phyloP scores from a whole-genome alignment of 2,329 filamentous ascomycete genomes.

The Nothomitra cinnamomea region DNA sequence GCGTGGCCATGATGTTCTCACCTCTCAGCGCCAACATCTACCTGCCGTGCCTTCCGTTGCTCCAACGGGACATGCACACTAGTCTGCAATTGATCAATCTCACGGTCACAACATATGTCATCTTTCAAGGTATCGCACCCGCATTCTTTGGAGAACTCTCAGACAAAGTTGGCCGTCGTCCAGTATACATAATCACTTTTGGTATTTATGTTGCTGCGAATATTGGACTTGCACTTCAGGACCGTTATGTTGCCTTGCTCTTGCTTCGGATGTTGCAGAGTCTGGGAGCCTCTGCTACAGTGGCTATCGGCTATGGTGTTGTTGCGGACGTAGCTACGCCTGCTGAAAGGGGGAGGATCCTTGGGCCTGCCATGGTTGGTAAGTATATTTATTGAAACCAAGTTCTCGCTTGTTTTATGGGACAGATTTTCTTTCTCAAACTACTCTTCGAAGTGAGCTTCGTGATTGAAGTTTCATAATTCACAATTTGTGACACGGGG shows the following conservation, averaged over 20 bases:
- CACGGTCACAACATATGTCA: slow-evolving; percentile 10
- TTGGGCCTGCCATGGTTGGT: slow-evolving; percentile 10
- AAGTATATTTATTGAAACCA: too few species aligned
- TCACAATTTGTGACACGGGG: too few species aligned
- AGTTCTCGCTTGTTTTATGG: too few species aligned
- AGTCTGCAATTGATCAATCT: slow-evolving; percentile 8
- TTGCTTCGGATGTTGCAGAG: slow-evolving; percentile 12
- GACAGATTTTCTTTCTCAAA: not conserved
- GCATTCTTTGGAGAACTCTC: not conserved
- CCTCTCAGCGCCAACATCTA: slow-evolving; percentile 7
- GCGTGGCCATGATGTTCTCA: not conserved
- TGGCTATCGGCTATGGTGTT: slow-evolving; percentile 10
- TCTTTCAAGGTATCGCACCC: slow-evolving; percentile 1
- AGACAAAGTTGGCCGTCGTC: slow-evolving; percentile 9
- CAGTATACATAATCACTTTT: slow-evolving; percentile 10
- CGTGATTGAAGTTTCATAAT: not conserved
- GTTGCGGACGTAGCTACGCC: slow-evolving; percentile 12
- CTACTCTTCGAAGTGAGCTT: not conserved
- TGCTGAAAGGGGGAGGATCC: slow-evolving; percentile 10
- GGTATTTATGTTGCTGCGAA: slow-evolving; percentile 10
- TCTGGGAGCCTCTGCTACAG: slow-evolving; percentile 10
- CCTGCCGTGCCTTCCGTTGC: slow-evolving; percentile 6
- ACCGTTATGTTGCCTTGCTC: slow-evolving; percentile 9
- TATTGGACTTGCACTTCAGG: slow-evolving; percentile 11
- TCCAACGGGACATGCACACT: slow-evolving; percentile 4